Conservation (phyloP, 2,329 filamentous ascomycete genomes). For the Plectosphaerella plurivora region DNA sequence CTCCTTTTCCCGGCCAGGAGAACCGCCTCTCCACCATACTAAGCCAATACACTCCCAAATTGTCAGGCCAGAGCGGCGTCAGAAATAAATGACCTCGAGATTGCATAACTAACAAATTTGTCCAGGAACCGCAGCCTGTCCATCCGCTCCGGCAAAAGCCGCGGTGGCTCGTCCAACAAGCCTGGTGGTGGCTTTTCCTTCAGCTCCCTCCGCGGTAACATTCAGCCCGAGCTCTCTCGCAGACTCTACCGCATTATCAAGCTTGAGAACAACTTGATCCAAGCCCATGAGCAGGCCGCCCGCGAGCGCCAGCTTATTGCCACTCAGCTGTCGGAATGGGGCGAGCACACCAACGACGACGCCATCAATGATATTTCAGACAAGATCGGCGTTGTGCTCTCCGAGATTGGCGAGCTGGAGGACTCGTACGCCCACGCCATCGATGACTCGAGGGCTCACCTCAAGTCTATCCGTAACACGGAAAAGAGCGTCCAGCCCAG, state of each 20-base stretch:
- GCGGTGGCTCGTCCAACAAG: constrained; percentile 30
- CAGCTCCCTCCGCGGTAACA: constrained; percentile 76
- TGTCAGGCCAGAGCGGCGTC: background rate
- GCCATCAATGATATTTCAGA: constrained; percentile 85
- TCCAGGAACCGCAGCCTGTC: constrained; percentile 71
- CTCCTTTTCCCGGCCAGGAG: background rate
- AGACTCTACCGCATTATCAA: constrained; percentile 92
- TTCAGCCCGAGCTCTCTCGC: constrained; percentile 84
- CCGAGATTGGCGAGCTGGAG: constrained; percentile 92
- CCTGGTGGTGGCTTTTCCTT: constrained; percentile 63
- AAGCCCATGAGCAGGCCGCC: constrained; percentile 77
- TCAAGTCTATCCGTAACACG: constrained; percentile 94
- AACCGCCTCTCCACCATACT: background rate
- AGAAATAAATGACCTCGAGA: background rate
- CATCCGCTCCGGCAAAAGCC: constrained; percentile 60
- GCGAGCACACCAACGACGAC: constrained; percentile 85
- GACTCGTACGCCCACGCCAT: constrained; percentile 80
- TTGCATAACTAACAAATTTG: background rate
- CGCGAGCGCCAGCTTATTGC: constrained; percentile 83
- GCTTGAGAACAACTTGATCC: constrained; percentile 84
- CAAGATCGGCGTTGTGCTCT: constrained; percentile 89
- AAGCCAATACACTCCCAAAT: background rate
- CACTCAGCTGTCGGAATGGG: constrained; percentile 92
- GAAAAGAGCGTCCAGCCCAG: constrained; percentile 93
- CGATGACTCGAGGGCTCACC: constrained; percentile 74